phyloP scores from a whole-genome alignment of 139 green algal genomes.

The Ulvella scutata region DNA sequence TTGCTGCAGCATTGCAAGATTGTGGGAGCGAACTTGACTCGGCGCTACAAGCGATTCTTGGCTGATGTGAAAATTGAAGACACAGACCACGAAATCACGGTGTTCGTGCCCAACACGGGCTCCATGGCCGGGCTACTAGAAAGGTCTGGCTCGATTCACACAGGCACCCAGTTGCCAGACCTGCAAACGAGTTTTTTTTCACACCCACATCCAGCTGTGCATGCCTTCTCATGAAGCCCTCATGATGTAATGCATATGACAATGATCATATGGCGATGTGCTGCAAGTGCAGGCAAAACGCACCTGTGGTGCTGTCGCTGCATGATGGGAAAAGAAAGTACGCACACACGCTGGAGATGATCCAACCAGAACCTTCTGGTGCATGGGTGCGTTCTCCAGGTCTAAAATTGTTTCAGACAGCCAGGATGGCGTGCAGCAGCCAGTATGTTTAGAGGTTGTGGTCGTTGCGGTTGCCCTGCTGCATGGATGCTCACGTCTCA shows the following conservation, averaged over 20 bases:
- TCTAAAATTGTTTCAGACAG: too few relatives aligned
- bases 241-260: too few relatives aligned
- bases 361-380: constrained; percentile 8
- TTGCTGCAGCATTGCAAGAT: not conserved
- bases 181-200: too few relatives aligned
- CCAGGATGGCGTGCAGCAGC: too few relatives aligned
- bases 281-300: constrained; percentile 7
- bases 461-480: too few relatives aligned
- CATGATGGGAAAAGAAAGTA: constrained; percentile 22
- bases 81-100: not conserved
- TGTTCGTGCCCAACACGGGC: constrained; percentile 49
- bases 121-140: constrained; percentile 40
- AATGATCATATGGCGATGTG: too few relatives aligned
- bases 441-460: too few relatives aligned
- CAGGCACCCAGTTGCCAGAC: too few relatives aligned
- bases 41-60: constrained; percentile 50
- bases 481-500: too few relatives aligned
- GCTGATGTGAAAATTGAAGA: constrained; percentile 25
- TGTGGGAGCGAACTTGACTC: constrained; percentile 9
- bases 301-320: constrained; percentile 15
- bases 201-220: too few relatives aligned
- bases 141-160: constrained; percentile 6
- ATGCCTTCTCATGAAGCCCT: too few relatives aligned
- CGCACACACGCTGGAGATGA: constrained; percentile 35
- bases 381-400: constrained; percentile 1